Evolutionary conservation across 148 eudicot species (phyloP), one percentile per base, ranked within the genome.

Genomic region (Talinum fruticosum): DNA sequence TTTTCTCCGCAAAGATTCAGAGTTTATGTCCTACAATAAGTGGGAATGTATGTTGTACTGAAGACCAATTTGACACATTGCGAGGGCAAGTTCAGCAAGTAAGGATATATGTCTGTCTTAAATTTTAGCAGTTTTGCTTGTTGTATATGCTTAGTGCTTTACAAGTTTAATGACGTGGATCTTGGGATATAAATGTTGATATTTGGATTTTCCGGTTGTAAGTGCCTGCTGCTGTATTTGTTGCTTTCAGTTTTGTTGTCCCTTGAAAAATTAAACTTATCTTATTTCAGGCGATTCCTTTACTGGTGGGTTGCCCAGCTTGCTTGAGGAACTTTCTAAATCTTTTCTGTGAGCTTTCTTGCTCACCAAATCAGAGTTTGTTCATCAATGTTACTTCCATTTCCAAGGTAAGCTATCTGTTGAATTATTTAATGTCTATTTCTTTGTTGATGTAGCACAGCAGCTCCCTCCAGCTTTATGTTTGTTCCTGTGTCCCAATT

Each of bases 291-390:
- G 91, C 91, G 66, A 79, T 90, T 74, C 91, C 93, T 49, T 80
- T 90, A 62, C 79, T 90, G 68, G 91, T 90, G 35, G 87, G 93
- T 70, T 90, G 93, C 78, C 93, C 93, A 72, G 89, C 93, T 79
- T 90, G 93, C 89, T 84, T 90, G 75, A 88, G 93, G 84, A 90
- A 90, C 84, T 90, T 90, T 77, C 82, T 90, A 64, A 90, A 90
- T 88, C 86, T 90, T 82, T 88, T 90, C 79, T 90, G 93, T 73
- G 93, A 90, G 81, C 86, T 88, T 76, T 86, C 93, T n/a, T 90
- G 93, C 85, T 90, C 93, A 61, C 91, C 93, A 78, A 86, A 90
- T 78, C 93, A 90, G 84, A 88, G 93, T 77, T 82, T 76, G 64
- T 90, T 88, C 81, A 88, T 90, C 36, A 88, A 90, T 82, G 93